Conservation (phyloP, 1,139 yeast genomes). For the Lodderomyces elongisporus region DNA sequence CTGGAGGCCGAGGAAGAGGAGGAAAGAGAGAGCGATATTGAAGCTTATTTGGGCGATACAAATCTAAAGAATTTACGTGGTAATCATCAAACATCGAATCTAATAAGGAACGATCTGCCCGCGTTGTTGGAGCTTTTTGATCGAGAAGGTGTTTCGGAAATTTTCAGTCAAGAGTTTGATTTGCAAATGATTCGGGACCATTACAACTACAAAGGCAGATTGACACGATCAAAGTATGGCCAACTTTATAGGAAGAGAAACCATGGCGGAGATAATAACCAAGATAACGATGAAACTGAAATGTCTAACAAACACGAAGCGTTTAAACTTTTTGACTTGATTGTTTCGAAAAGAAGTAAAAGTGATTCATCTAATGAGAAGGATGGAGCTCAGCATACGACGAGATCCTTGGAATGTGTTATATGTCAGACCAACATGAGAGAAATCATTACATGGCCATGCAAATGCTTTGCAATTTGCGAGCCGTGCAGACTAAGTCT, state of each 20-base stretch:
- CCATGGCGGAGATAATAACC: background rate
- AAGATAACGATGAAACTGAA: too few species aligned
- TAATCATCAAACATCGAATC: too few species aligned
- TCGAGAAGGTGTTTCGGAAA: constrained; percentile 25
- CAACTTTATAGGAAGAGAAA: too few species aligned
- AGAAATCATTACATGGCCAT: constrained; percentile 87
- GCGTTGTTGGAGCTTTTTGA: constrained; percentile 32
- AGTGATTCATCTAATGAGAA: background rate
- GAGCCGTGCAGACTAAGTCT: constrained; percentile 77
- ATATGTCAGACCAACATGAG: constrained; percentile 75
- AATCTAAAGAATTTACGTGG: too few species aligned
- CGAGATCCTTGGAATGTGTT: constrained; percentile 51
- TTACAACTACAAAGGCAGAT: constrained; percentile 21
- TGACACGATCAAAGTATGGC: constrained; percentile 42
- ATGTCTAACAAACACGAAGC: constrained; percentile 16
- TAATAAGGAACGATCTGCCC: too few species aligned
- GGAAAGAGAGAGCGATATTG: too few species aligned
- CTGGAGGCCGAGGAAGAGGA: constrained; percentile 16
- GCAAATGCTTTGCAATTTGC: constrained; percentile 84
- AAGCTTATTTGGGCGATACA: too few species aligned
- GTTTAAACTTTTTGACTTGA: constrained; percentile 15
- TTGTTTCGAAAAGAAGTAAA: constrained; percentile 14
- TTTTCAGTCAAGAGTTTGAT: constrained; percentile 15
- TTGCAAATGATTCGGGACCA: constrained; percentile 33
- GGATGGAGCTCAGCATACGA: constrained; percentile 11